Base-by-base conservation (phyloP, 2,329 filamentous ascomycete genomes). In the Colletotrichum sp. region DNA sequence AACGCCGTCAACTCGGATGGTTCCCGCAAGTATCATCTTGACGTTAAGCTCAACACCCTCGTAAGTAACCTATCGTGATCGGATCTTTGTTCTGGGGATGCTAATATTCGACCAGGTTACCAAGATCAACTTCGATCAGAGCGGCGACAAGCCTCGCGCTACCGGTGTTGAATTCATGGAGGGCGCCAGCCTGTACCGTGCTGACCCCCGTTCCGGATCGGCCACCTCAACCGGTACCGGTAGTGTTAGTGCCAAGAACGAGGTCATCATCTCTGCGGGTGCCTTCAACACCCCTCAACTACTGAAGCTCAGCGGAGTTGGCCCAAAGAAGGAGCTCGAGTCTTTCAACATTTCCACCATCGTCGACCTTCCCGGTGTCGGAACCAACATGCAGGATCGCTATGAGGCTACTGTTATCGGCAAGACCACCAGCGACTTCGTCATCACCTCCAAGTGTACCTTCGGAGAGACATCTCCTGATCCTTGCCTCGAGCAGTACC, bases 241-340 rank as follows among this genome's bases (percentile, higher is more conserved):
- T 3, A 71, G 63, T 1, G 63, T 51, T 2, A 51, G 24, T 9
- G 81, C 80, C 11, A 78, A 78, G 43, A 82, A 82, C 29, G 88
- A 90, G 75, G 84, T 90, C 18, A 88, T 90, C 54, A 72, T 90
- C 13, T 84, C 85, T 0, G 87, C 85, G 2, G 88, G 88, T 15
- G 81, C 84, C 4, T 87, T 89, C 77, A 87, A 88, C 78, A 85
- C 85, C 5, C 88, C 88, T 1, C 86, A 89, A 73, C 82, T 90
- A 6, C 84, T 90, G 5, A 86, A 88, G 79, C 82, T 89, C 0
- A 88, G 86, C 61, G 88, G 88, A 11, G 82, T 90, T 31, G 87
- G 87, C 0, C 83, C 86, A 2, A 80, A 79, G 1, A 78, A 80
- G 1, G 83, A 86, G 24, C 82, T 90, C 3, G 70, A 83, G 15